Evolutionary conservation across 805 yeast genomes (phyloP).

Genomic region (Suhomyces sp.): DNA sequence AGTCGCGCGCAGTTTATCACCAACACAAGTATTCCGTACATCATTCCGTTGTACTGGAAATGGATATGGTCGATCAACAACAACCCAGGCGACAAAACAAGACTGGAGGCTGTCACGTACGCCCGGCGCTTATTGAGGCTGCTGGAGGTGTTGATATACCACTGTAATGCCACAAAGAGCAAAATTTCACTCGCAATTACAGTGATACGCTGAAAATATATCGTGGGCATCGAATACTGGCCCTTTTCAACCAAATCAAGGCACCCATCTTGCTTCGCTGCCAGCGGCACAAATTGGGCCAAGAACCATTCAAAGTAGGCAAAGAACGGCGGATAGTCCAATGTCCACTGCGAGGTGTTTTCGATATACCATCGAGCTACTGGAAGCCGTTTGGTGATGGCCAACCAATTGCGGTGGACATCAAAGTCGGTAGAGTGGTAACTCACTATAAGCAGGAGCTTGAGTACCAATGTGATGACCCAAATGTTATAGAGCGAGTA

Average conservation of each 20-base stretch:
- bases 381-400: slow-evolving; percentile 79
- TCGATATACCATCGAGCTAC: slow-evolving; percentile 80
- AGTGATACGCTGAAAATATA: slow-evolving; percentile 75
- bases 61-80: slow-evolving; percentile 92
- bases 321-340: slow-evolving; percentile 96
- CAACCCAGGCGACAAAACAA: slow-evolving; percentile 86
- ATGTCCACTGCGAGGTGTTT: slow-evolving; percentile 79
- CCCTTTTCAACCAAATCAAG: slow-evolving; percentile 66
- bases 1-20: slow-evolving; percentile 71
- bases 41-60: slow-evolving; percentile 93
- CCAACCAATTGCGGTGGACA: slow-evolving; percentile 96
- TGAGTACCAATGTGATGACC: slow-evolving; percentile 34
- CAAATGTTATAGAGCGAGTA: slow-evolving; percentile 36
- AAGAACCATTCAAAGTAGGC: slow-evolving; percentile 91
- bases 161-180: slow-evolving; percentile 66
- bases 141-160: slow-evolving; percentile 56
- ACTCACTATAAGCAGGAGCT: slow-evolving; percentile 46
- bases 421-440: slow-evolving; percentile 96
- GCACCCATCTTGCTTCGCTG: slow-evolving; percentile 72
- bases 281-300: slow-evolving; percentile 64
- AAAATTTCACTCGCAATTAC: slow-evolving; percentile 77
- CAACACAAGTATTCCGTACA: slow-evolving; percentile 78
- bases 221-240: slow-evolving; percentile 70
- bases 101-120: slow-evolving; percentile 76
- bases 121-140: slow-evolving; percentile 45